Base-by-base conservation (phyloP, 345 rosid genomes). In the Rhizophora mangle region DNA sequence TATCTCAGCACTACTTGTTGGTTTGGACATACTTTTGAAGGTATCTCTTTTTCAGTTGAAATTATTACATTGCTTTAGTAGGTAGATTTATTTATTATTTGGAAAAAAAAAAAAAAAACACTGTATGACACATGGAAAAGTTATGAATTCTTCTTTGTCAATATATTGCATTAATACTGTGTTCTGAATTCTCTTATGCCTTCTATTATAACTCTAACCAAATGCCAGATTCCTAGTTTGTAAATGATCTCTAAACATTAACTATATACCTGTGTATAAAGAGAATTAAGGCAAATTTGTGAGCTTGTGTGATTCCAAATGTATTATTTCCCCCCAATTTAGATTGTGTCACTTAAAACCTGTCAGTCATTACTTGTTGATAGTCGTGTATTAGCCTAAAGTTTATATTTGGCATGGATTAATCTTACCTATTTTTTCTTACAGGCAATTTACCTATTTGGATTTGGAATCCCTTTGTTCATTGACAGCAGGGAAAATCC, bases 1-100 rank as follows among this genome's bases (percentile, higher is more conserved):
- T 3, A 72, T 94, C 77, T 91, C 98, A 0, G 93, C 95, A 46
- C 79, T 87, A 13, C 60, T 89, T 60, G 86, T 94, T 51, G 93
- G 81, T 65, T 78, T 94, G 79, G 98, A 91, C 80, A 80, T 91
- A 66, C 81, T 91, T 71, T 84, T 94, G 73, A 94, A 91, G 98
- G 98, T 91, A 82, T 32, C 34, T 36, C 51, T 69, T 62, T 8
- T 66, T 68, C 43, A 21, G 2, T 68, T n/a, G 19, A 61, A 31
- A 31, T 39, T 39, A 24, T 68, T 55, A 36, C 11, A 31, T 27
- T 36, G 16, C 54, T 68, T 55, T 65, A 58, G 21, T 39, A 34
- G 24, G 26, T 34, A 51, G 67, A 49, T 56, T 20, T 49, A 52
- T 64, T 31, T 13, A 43, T 13, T 27, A 54, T 36, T 71, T 24